Evolutionary conservation across 2,329 filamentous ascomycete species (phyloP), one percentile per base, ranked within the genome.

Genomic region (Aspergillus alliaceus): DNA sequence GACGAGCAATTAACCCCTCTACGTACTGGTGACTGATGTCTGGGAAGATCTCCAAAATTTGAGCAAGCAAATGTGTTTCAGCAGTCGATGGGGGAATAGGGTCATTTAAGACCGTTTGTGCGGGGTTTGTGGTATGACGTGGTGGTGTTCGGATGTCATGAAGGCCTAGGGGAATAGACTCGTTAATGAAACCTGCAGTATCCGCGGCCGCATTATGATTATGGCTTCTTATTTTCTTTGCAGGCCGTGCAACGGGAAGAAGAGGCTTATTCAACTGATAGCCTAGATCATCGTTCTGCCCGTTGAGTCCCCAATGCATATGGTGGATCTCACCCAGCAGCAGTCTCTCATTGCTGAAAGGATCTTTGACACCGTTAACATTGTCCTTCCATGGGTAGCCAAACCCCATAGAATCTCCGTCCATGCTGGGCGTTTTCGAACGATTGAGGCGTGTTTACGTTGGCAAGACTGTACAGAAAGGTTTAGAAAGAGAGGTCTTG

Each of bases 21-120:
- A 82, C 72, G 62, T 79, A 74, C 11, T 74, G 66, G 22, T 68
- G 72, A 53, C 75, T 75, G 39, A 82, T 79, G 49, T 78, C 79
- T 8, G 81, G 81, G 53, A 83, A 82, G 8, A 82, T 62, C 11
- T 68, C 65, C 4, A 77, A 35, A 18, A 82, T 64, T n/a, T 69
- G 65, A 8, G 63, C 59, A 18, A 80, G 66, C 50, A 72, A 68
- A 34, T 56, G 24, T 35, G 58, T 48, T 3, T 57, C 48, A 6
- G 15, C 15, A 15, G 50, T 27, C 15, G 53, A 14, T 5, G 37
- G 18, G 22, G 51, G 22, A 22, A 25, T 22, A 5, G 52, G 52
- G 15, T 27, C 22, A 37, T 57, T 48, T 9, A 57, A 46, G n/a
- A 42, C 15, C 2, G 47, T 6, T n/a, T 29, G 11, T 40, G 22